Percentiles rank a stretch among this genome's conserved stretches.
phyloP scores from a whole-genome alignment of 2,329 filamentous ascomycete species.

The Talaromyces sp. region DNA sequence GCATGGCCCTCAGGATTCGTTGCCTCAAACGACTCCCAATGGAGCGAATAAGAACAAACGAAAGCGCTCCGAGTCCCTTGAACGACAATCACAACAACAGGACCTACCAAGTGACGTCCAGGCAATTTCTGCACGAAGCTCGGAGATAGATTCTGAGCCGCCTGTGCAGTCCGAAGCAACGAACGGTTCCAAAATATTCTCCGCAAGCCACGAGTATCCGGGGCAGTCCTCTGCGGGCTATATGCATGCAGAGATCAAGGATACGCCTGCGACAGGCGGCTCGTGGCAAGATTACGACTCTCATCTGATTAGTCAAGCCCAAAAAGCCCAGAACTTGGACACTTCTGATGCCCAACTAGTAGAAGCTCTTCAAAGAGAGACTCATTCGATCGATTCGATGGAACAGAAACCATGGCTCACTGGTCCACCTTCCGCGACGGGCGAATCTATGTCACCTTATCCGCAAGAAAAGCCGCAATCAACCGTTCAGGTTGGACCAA shows the following conservation, averaged over 20 bases:
- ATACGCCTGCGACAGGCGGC: slow-evolving; percentile 26
- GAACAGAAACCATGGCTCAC: slow-evolving; percentile 27
- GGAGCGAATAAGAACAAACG: slow-evolving; percentile 50
- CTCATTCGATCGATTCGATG: slow-evolving; percentile 36
- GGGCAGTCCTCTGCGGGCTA: slow-evolving; percentile 20
- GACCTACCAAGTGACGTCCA: slow-evolving; percentile 30
- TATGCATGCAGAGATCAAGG: slow-evolving; percentile 26
- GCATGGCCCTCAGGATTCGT: slow-evolving; percentile 21
- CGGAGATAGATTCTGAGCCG: slow-evolving; percentile 29
- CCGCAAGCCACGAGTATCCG: slow-evolving; percentile 20
- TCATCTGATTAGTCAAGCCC: slow-evolving; percentile 42
- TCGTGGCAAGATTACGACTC: slow-evolving; percentile 38
- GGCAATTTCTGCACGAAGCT: slow-evolving; percentile 34
- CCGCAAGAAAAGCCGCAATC: slow-evolving; percentile 29
- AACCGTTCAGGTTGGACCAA: slow-evolving; percentile 37
- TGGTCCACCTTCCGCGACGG: slow-evolving; percentile 33
- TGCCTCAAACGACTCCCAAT: slow-evolving; percentile 19
- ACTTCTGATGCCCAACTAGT: slow-evolving; percentile 48
- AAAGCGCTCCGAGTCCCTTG: slow-evolving; percentile 64
- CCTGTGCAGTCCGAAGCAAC: slow-evolving; percentile 19
- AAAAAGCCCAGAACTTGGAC: slow-evolving; percentile 42
- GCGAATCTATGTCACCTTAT: slow-evolving; percentile 30
- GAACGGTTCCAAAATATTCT: slow-evolving; percentile 19
- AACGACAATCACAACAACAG: slow-evolving; percentile 34
- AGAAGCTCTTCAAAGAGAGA: slow-evolving; percentile 49